Base-by-base conservation (phyloP, 176 grass and related monocot genomes). In the Carex littledalei region DNA sequence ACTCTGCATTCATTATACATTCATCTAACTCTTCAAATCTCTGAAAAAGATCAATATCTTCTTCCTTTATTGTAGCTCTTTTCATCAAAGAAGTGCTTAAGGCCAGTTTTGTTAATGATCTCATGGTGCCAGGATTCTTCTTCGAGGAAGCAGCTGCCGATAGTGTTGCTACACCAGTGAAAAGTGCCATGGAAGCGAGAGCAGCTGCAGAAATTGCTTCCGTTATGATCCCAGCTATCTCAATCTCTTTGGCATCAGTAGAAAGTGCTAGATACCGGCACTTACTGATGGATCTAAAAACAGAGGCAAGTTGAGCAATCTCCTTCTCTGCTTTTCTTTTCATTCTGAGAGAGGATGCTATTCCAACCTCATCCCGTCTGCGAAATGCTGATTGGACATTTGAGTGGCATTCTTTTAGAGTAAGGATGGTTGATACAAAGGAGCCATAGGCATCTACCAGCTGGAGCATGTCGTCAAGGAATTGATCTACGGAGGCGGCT, bases 361-460 rank as follows among this genome's bases (percentile, higher is more conserved):
- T 39, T 58, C 17, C 29, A 39, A 63, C 54, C 18, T 81, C 59
- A 39, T 81, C 56, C 35, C 26, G 55, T 81, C 78, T 31, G 3
- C 57, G 78, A 1, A 63, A 39, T 81, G 78, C 57, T 0, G 78
- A 80, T 61, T 59, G 47, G 61, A 80, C 52, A 55, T 80, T 59
- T 59, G 78, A 31, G 53, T 80, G 78, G 32, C 57, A 35, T 80
- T 80, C 54, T 80, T 80, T 80, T 5, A 80, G 52, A 11, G 26
- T 80, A 16, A 80, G 29, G 31, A 80, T 62, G 47, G 20, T 59
- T 59, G 78, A 80, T 32, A 56, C 31, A 37, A 80, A 80, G 29
- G 78, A 80, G 78, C 55, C 78, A 2, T 80, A 80, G 31, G 57
- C 78, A 80, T 80, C 78, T 8, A 59, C 78, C 3, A 80, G 57